Evolutionary conservation across 1,139 yeast genomes (phyloP).

Genomic region (Scheffersomyces titani): DNA sequence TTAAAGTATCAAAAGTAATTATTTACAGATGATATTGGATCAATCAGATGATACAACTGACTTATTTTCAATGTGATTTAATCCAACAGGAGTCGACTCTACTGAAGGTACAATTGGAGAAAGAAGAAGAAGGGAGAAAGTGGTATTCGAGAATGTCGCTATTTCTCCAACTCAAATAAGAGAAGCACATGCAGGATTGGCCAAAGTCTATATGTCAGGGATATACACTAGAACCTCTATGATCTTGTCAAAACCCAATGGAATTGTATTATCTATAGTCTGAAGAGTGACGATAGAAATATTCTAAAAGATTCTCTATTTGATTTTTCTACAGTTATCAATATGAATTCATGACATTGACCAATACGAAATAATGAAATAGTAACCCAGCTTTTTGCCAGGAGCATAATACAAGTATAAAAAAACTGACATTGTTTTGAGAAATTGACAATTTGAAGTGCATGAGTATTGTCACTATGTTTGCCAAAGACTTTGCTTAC

Average conservation of each 20-base stretch:
- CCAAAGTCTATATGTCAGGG: not conserved
- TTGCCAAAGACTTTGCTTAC: not conserved
- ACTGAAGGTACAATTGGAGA: constrained; percentile 18
- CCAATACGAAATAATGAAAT: not conserved
- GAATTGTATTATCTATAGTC: too few relatives aligned
- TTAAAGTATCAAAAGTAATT: not conserved
- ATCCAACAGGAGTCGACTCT: constrained; percentile 36
- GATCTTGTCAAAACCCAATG: too few relatives aligned
- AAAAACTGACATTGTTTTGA: not conserved
- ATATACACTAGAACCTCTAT: too few relatives aligned
- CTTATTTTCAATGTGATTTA: not conserved
- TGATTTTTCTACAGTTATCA: not conserved
- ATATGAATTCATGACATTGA: not conserved
- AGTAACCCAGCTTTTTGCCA: not conserved
- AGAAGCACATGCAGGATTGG: not conserved
- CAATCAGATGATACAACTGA: not conserved
- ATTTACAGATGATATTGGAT: too few relatives aligned
- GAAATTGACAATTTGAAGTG: not conserved
- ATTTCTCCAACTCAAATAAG: not conserved
- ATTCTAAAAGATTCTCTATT: too few relatives aligned
- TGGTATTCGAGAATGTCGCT: not conserved
- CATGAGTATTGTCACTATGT: not conserved
- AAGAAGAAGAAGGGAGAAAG: not conserved
- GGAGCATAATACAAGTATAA: not conserved
- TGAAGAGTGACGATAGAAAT: too few relatives aligned